Percentiles rank a stretch among this genome's conserved stretches.
Conservation (phyloP, 2,329 filamentous ascomycete genomes). For the Colletotrichum scovillei region DNA sequence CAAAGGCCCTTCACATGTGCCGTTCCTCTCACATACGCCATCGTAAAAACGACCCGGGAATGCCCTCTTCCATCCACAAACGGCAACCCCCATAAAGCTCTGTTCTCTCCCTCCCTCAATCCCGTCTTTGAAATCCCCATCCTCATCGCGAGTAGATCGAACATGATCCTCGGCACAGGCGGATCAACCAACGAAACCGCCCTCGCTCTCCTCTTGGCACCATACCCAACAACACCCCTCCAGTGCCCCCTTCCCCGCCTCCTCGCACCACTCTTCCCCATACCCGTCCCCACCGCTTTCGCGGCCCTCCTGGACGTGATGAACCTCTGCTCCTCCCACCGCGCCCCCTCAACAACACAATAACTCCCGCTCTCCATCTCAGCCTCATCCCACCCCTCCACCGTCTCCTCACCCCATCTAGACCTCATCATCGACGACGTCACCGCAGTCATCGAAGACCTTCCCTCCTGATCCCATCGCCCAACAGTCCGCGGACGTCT, state of each 20-base stretch:
- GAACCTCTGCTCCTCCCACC: conserved; percentile 26
- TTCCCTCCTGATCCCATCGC: neutral
- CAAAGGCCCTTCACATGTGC: neutral
- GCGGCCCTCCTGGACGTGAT: neutral
- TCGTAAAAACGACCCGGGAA: conserved; percentile 1
- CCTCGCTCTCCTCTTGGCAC: neutral
- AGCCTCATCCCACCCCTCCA: conserved; percentile 9
- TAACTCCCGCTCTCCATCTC: conserved; percentile 15
- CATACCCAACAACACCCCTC: neutral
- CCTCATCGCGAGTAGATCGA: neutral
- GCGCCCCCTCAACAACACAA: conserved; percentile 21
- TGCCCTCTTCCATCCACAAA: neutral
- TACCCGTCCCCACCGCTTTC: neutral
- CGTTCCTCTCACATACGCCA: conserved; percentile 16
- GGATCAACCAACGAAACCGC: conserved; percentile 4
- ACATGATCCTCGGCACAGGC: neutral
- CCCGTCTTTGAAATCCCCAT: neutral
- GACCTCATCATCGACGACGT: neutral
- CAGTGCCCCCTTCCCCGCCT: neutral
- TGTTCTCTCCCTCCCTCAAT: neutral
- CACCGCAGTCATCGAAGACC: neutral
- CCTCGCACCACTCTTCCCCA: neutral
- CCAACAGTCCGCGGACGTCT: neutral
- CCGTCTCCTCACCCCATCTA: conserved; percentile 5
- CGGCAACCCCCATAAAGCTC: too few species aligned